Conservation (phyloP, 495 filamentous ascomycete species). For the Trichocladium uniseriatum region DNA sequence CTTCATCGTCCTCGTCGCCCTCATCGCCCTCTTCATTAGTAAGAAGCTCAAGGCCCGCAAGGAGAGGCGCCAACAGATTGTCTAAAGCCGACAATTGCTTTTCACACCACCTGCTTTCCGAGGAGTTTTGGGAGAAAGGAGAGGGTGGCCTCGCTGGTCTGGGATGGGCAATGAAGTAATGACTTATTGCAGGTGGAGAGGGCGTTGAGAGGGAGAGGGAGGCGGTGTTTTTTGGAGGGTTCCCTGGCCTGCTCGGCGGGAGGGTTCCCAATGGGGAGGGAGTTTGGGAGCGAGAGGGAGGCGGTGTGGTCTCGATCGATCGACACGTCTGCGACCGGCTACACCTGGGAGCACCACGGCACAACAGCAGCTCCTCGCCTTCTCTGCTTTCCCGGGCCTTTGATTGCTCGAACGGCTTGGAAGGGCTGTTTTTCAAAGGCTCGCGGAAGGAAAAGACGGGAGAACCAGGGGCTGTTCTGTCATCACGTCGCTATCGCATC, state of each 20-base stretch:
- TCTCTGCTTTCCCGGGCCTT: background rate
- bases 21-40: constrained; percentile 39
- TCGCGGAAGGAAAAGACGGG: background rate
- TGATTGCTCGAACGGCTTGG: background rate
- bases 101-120: background rate
- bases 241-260: constrained; percentile 6
- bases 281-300: background rate
- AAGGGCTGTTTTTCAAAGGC: background rate
- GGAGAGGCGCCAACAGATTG: constrained; percentile 22
- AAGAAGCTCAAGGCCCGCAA: constrained; percentile 33
- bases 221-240: background rate
- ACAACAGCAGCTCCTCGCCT: background rate
- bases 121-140: background rate
- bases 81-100: constrained; percentile 6
- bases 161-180: constrained; percentile 13
- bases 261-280: background rate
- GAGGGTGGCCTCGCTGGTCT: background rate
- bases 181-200: background rate
- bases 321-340: constrained; percentile 9
- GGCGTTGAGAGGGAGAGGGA: background rate
- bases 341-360: background rate
- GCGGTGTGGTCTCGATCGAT: constrained; percentile 1
- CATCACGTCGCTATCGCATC: background rate
- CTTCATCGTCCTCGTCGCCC: constrained; percentile 40
- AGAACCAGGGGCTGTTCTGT: background rate